Base-by-base conservation (phyloP, 2,329 filamentous ascomycete species). In the Colletotrichum eremochloae region DNA sequence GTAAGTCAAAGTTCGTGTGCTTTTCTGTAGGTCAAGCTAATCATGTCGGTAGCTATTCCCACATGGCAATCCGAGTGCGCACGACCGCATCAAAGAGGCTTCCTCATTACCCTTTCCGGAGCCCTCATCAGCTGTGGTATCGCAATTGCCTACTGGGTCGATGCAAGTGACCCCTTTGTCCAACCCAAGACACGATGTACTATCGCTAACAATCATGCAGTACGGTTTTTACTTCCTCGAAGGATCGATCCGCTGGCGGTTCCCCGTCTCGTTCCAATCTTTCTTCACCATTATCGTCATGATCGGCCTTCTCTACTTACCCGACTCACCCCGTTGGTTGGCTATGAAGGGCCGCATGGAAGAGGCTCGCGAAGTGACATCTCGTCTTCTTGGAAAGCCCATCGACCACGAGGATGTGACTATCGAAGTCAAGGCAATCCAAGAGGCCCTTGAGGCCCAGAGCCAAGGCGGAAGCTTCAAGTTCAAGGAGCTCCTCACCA, bases 401-500 rank as follows among this genome's bases (percentile, higher is more conserved):
- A 48, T 76, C 6, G 77, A 79, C 9, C 73, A 80, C n/a, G 67
- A 74, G 1, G 76, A 78, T 3, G 76, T 80, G 1, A 69, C n/a
- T 1, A 74, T 73, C 12, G 76, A 69, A 53, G 64, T 74, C 67
- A 68, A 71, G 33, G 71, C 72, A 2, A 74, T 74, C n/a, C 69
- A 74, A 8, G 77, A 78, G 4, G 78, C 76, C 1, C 76, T 80
- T 1, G 77, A 78, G 31, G 76, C 77, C 68, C 71, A 76, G 66
- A 63, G 77, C 60, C 68, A 76, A 44, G 62, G 77, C 65, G 79
- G 73, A 72, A 61, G 70, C 20, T 72, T 72, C 40, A 76, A 63
- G 46, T 79, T 24, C 61, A 64, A 48, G 42, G 73, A 70, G 31
- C 71, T 75, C 14, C 53, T 91, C 76, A 91, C 89, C 1, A 84